Evolutionary conservation across 805 yeast genomes (phyloP), one percentile per base, ranked within the genome.

Genomic region (Suhomyces xylopsoci): DNA sequence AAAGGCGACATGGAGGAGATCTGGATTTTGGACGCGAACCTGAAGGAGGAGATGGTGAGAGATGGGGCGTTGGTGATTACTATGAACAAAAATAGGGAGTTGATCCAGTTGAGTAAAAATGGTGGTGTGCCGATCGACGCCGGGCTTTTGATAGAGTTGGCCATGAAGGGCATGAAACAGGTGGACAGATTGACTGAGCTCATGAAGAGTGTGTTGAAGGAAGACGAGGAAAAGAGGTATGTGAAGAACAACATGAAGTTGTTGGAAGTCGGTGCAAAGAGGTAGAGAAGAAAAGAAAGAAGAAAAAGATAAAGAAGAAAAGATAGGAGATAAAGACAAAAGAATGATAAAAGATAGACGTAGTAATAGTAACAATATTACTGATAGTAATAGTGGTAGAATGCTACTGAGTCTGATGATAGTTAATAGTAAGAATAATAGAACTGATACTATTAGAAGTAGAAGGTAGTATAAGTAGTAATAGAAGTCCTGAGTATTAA

Each of bases 41-140:
- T 82, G 46, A 79, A 82, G 48, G 99, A 93, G 69, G 97, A 92
- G 63, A 67, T 78, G 15, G 68, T 90, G 19, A 78, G 93, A 55
- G 86, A 84, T 45, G 96, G 97, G 22, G 81, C 82, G 2, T 76
- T 93, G 69, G 89, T 96, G 1, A 82, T 94, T 30, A 90, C 99
- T 0, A 70, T 92, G 52, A 94, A 94, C 67, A 90, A 88, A 60
- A 93, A 93, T 65, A 81, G 93, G 58, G 99, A 94, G 62, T 75
- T 94, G 7, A 92, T 96, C 47, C 99, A 94, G 66, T 78, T 94
- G 26, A 80, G 87, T 43, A 94, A 93, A 64, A 88, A 91, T 30
- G 99, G 98, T 48, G 97, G 97, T 0, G 73, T 88, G 45, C 88
- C 92, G 6, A 82, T 93, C 58, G 92, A 89, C 62, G 90, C 94